Conservation (phyloP, 495 filamentous ascomycete genomes). For the Penicillium malachiteum region DNA sequence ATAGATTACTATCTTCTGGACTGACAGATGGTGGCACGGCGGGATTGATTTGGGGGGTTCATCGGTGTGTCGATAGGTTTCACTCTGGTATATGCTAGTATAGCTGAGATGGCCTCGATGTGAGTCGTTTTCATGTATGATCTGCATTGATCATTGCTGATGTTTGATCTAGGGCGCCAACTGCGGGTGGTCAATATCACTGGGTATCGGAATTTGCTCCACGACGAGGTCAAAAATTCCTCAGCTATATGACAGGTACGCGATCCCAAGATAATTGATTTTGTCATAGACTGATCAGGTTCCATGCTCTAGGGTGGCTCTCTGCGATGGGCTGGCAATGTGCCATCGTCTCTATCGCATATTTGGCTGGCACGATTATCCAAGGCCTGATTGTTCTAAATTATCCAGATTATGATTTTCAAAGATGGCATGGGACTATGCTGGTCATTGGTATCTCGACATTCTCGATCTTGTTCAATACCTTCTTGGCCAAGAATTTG, state of each 20-base stretch:
- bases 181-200: conserved; percentile 57
- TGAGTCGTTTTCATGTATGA: conserved; percentile 19
- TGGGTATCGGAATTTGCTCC: conserved; percentile 57
- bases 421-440: conserved; percentile 56
- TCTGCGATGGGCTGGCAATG: conserved; percentile 52
- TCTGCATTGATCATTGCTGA: not conserved
- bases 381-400: conserved; percentile 46
- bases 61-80: conserved; percentile 50
- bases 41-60: conserved; percentile 58
- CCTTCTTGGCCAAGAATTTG: conserved; percentile 59
- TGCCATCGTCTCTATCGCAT: conserved; percentile 57
- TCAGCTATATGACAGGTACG: conserved; percentile 59
- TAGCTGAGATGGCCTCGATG: conserved; percentile 63
- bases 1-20: conserved; percentile 24
- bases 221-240: conserved; percentile 50
- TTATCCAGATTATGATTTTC: conserved; percentile 46
- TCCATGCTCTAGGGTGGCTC: conserved; percentile 50
- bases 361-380: conserved; percentile 56
- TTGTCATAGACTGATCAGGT: conserved; percentile 45
- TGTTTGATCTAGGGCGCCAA: conserved; percentile 47
- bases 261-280: conserved; percentile 29
- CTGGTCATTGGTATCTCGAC: conserved; percentile 51
- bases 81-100: conserved; percentile 52
- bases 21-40: conserved; percentile 55
- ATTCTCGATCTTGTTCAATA: conserved; percentile 44